Evolutionary conservation across 495 filamentous ascomycete genomes (phyloP), one percentile per base, ranked within the genome.

Genomic region (Daldinia bambusicola): DNA sequence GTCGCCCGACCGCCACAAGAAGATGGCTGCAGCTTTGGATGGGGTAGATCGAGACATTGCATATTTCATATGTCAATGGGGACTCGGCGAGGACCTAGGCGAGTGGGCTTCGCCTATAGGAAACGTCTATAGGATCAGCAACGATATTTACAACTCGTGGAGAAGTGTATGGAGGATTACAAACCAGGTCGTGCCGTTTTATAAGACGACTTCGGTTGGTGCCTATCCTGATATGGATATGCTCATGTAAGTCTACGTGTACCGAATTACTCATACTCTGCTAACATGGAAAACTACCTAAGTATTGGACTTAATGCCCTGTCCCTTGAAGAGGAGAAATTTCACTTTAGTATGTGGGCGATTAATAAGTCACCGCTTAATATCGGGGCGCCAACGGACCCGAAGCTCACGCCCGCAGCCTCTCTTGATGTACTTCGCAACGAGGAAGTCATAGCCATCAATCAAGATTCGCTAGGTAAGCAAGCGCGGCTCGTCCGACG

Each of bases 281-380:
- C 79, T 77, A 0, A 72, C 70, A 9, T 13, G 60, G 76, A 37
- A 48, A 69, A 1, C 26, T 26, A 26, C 26, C 26, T 3, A 26
- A 26, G 67, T 56, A 32, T 80, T 41, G 78, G 79, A 5, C 79
- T 79, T 43, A 71, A 73, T 5, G 74, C 69, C n/a, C 41, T 79
- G 9, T 75, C 73, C 1, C 55, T 67, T 31, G 63, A 75, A 63
- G 82, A 87, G 66, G 82, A 86, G 30, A 78, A 82, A 41, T 82
- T 84, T 0, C 87, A 89, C 73, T 88, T 89, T 64, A 81, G 82
- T 1, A 72, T 89, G 50, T 89, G 87, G 87, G 84, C 84, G 50
- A 84, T 87, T 31, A 71, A 84, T 60, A 89, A 89, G 72, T 86
- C 83, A 13, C 85, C 86, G 0, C 77, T 89, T 6, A 75, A 83